These are phyloP conservation scores for Gillenia trifoliata DNA, from an alignment of 306 rosid species.

Conservation along the genomic window DNA sequence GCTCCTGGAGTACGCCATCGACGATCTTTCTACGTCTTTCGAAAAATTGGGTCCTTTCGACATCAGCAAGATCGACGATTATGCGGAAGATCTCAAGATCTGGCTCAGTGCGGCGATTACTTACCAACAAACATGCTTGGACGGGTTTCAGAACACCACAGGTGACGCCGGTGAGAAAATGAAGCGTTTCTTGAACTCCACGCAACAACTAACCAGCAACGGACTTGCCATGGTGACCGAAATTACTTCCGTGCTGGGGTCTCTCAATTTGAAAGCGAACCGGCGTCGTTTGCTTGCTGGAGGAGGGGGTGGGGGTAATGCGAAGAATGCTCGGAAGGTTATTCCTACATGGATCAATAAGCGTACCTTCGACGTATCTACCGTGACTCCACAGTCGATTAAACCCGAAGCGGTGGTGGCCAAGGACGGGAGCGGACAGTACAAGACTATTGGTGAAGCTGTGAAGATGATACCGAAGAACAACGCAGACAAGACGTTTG, in stretches of 20 bases:
- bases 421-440: constrained; percentile 59
- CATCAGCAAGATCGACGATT: constrained; percentile 17
- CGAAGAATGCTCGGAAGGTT: background rate
- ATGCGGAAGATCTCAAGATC: constrained; percentile 42
- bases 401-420: constrained; percentile 53
- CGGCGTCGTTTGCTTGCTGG: background rate
- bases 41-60: constrained; percentile 35
- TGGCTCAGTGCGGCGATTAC: constrained; percentile 60
- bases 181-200: constrained; percentile 28
- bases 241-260: background rate
- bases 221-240: constrained; percentile 55
- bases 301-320: background rate
- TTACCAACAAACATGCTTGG: constrained; percentile 58
- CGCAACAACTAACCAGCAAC: constrained; percentile 46
- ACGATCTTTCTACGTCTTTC: constrained; percentile 33
- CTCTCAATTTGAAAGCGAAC: background rate
- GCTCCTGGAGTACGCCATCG: constrained; percentile 46
- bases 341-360: constrained; percentile 42
- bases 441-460: constrained; percentile 48
- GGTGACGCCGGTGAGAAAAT: constrained; percentile 43
- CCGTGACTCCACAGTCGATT: background rate
- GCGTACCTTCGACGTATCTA: constrained; percentile 23
- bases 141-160: constrained; percentile 44
- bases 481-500: constrained; percentile 33
- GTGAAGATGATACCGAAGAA: constrained; percentile 35